phyloP scores from a whole-genome alignment of 805 yeast species.

The Brettanomyces nanus region DNA sequence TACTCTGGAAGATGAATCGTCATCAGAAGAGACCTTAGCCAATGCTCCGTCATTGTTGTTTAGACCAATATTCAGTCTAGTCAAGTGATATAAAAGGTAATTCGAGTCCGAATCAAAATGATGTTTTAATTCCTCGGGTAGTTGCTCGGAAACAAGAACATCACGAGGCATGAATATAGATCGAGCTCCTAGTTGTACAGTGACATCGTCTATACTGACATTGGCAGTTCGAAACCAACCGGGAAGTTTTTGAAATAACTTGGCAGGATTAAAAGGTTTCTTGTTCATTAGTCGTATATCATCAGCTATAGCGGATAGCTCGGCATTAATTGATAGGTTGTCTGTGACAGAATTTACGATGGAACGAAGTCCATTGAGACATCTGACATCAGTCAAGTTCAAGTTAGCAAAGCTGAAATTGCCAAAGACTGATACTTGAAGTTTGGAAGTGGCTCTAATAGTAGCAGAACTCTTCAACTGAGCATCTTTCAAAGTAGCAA shows the following conservation, averaged over 20 bases:
- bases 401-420: background rate
- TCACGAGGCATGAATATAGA: constrained; percentile 14
- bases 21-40: constrained; percentile 2
- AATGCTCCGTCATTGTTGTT: constrained; percentile 6
- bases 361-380: background rate
- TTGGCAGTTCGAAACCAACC: constrained; percentile 23
- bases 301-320: background rate
- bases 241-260: constrained; percentile 27
- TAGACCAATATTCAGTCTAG: background rate
- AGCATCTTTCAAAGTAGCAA: constrained; percentile 11
- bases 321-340: background rate
- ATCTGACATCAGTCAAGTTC: background rate
- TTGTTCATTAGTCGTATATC: background rate
- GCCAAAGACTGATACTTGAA: background rate
- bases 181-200: constrained; percentile 12
- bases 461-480: constrained; percentile 7
- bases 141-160: constrained; percentile 6
- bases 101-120: constrained; percentile 3
- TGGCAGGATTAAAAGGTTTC: background rate
- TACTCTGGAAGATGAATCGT: background rate
- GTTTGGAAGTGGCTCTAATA: background rate
- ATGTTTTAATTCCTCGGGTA: background rate
- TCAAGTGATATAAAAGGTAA: background rate
- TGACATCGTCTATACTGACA: constrained; percentile 11
- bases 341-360: background rate